A percentile compares a stretch with the other conserved stretches of the same genome.
Evolutionary conservation across 2,329 filamentous ascomycete species (phyloP).

Genomic region (Penicillium janthinellum): DNA sequence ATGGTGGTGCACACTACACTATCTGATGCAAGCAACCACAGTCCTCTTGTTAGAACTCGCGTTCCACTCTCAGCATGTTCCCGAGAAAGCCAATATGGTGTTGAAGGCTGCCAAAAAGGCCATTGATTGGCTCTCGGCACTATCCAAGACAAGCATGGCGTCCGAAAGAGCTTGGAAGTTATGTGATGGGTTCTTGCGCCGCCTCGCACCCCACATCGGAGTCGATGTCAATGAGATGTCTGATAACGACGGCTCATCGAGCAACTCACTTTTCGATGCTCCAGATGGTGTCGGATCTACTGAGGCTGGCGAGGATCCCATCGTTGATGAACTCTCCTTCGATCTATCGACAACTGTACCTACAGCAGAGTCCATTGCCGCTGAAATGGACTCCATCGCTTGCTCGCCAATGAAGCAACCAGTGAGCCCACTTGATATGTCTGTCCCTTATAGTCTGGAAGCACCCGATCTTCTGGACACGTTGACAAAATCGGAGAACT

Average conservation of each 20-base stretch:
- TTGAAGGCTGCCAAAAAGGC: slow-evolving; percentile 40
- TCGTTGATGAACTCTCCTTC: slow-evolving; percentile 23
- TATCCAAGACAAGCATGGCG: slow-evolving; percentile 35
- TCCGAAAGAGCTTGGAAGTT: slow-evolving; percentile 39
- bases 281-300: slow-evolving; percentile 19
- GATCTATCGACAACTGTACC: slow-evolving; percentile 15
- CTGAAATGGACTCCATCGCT: slow-evolving; percentile 25
- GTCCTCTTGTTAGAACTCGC: slow-evolving; percentile 49
- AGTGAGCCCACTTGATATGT: slow-evolving; percentile 23
- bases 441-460: slow-evolving; percentile 24
- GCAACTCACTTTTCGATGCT: slow-evolving; percentile 20
- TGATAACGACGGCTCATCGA: slow-evolving; percentile 24
- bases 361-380: slow-evolving; percentile 19
- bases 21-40: slow-evolving; percentile 48
- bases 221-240: slow-evolving; percentile 35
- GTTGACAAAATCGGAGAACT: slow-evolving; percentile 35
- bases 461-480: slow-evolving; percentile 28
- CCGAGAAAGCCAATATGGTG: slow-evolving; percentile 42
- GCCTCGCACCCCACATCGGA: slow-evolving; percentile 36
- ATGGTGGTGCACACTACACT: slow-evolving; percentile 51
- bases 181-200: slow-evolving; percentile 40
- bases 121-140: slow-evolving; percentile 36
- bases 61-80: slow-evolving; percentile 46
- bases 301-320: slow-evolving; percentile 9
- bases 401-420: slow-evolving; percentile 32